Base-by-base conservation (phyloP, 805 yeast species). In the Metschnikowia matae region DNA sequence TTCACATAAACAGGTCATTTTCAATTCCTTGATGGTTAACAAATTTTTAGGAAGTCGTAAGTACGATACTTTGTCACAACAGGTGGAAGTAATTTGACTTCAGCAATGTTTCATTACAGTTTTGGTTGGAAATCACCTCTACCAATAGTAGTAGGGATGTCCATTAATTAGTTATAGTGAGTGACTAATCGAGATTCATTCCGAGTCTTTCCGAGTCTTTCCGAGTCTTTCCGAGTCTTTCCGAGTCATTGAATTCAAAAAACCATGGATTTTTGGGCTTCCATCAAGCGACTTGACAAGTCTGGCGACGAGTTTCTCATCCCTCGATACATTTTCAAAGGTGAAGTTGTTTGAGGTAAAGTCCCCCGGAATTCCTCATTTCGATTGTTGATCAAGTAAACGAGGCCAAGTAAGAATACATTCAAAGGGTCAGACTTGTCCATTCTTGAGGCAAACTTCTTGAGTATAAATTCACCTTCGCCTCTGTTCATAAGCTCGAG, bases 351-450 rank as follows among this genome's bases (percentile, higher is more conserved):
- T 56, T 31, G 56, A 49, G 46, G n/a, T n/a, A 68, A 69, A 4
- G 56, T 56, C 1, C 55, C 52, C 39, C 55, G 59, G 42, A 65
- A 67, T 35, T 57, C 55, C 1, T 49, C 50, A 6, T 66, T 59
- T 17, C 65, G 64, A 44, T 62, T 54, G 44, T 67, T 69, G 34
- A 68, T 62, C 45, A 70, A 61, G 48, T 63, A 57, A 1, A 70
- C 62, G 32, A 73, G 54, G 2, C 76, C 78, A 29, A 63, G 61
- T 40, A 73, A 63, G 38, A 69, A 66, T 26, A 58, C 51, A 46
- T 66, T 67, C 38, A 66, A 50, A 6, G 59, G 56, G 14, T 52
- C 26, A 6, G 46, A 11, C 3, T 58, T 54, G 44, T 66, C 59
- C 36, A 58, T 56, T 20, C 47, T 53, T 1, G 57, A 46, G 17